A percentile compares a stretch with the other conserved stretches of the same genome.
Evolutionary conservation across 805 yeast species (phyloP).

Genomic region (Candida insectalens): DNA sequence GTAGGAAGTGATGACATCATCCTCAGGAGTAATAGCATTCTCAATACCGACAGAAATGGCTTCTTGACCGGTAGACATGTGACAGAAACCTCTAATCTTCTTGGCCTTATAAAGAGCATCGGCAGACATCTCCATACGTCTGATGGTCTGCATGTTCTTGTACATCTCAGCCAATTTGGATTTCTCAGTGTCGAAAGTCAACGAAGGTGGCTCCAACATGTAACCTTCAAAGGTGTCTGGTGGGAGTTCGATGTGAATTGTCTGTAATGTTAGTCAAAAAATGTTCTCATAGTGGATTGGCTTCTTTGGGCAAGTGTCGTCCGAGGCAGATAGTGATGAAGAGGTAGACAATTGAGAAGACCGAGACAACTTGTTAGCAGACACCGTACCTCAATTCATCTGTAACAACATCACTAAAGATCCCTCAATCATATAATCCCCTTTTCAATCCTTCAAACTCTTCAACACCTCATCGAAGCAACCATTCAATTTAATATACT

Average conservation of each 20-base stretch:
- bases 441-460: too few relatives aligned
- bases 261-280: not conserved
- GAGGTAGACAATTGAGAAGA: too few relatives aligned
- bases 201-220: slow-evolving; percentile 62
- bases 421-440: too few relatives aligned
- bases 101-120: slow-evolving; percentile 98
- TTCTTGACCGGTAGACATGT: slow-evolving; percentile 96
- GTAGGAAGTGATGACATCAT: slow-evolving; percentile 91
- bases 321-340: too few relatives aligned
- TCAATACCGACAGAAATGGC: slow-evolving; percentile 99
- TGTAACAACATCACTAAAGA: too few relatives aligned
- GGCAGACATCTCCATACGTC: slow-evolving; percentile 98
- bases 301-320: too few relatives aligned
- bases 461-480: too few relatives aligned
- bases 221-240: slow-evolving; percentile 80
- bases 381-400: too few relatives aligned
- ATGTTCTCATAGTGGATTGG: too few relatives aligned
- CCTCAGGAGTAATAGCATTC: slow-evolving; percentile 77
- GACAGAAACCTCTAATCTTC: slow-evolving; percentile 98
- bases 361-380: too few relatives aligned
- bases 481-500: too few relatives aligned
- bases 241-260: slow-evolving; percentile 49
- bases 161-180: slow-evolving; percentile 80
- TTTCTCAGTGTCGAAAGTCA: slow-evolving; percentile 72
- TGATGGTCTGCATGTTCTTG: slow-evolving; percentile 87